Evolutionary conservation across 331 rosid species (phyloP), one percentile per base, ranked within the genome.

Genomic region (Prunus yedoensis): DNA sequence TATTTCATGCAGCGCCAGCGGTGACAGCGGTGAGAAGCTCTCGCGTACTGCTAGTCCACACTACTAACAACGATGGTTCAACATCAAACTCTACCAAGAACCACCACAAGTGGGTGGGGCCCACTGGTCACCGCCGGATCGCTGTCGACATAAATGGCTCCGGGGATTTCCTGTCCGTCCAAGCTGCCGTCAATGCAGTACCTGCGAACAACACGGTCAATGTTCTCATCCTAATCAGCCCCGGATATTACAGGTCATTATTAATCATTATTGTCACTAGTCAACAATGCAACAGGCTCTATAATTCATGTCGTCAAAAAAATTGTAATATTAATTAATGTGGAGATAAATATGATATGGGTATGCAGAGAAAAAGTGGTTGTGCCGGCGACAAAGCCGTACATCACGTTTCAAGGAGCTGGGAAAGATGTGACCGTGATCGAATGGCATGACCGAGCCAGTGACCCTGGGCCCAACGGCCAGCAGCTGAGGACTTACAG

Each of bases 361-460:
- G 23, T 61, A 27, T 57, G 84, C 81, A 94, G 96, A 86, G 97
- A 94, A 85, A 91, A 94, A 78, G 97, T 91, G 53, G 87, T 90
- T 69, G 96, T 91, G 83, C 89, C 94, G 41, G 93, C n/a, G 88
- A 87, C 88, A 32, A 94, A 90, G 83, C 95, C 95, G 60, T 94
- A 91, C 89, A 85, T 94, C 16, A 91, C 97, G 10, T 89, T 94
- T 82, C 32, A 91, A 68, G 98, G 98, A 1, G 94, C 74, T 0
- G 97, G 98, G 2, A 94, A 79, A 46, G 97, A 87, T 0, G 84
- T 63, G 79, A 90, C 97, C 10, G 87, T 88, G 68, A 86, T 94
- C 27, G 98, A 91, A 50, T 91, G 98, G 97, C 98, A 94, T 69
- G 97, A 91, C 75, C 13, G 98, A 30, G 98, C 97, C 5, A 69